A percentile compares a stretch with the other conserved stretches of the same genome.
Conservation (phyloP, 2,329 filamentous ascomycete species). For the Apiospora marii region DNA sequence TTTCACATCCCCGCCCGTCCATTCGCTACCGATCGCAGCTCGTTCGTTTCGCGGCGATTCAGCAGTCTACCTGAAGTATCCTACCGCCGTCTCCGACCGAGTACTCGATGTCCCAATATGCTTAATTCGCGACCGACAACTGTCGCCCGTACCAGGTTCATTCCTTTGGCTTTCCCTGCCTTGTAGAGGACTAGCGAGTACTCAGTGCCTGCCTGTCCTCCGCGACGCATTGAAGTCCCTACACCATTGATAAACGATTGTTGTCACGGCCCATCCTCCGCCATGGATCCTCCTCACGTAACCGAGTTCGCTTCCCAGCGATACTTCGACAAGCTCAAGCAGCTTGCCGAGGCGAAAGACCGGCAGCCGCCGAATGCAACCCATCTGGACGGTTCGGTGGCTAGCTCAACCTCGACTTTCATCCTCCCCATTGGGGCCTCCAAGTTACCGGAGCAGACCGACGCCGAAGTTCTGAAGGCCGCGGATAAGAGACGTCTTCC, state of each 20-base stretch:
- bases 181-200: conserved; percentile 39
- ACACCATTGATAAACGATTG: background rate
- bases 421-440: conserved; percentile 54
- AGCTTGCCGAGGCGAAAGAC: conserved; percentile 57
- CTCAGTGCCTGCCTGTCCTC: conserved; percentile 37
- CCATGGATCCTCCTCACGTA: conserved; percentile 69
- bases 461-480: conserved; percentile 41
- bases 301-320: conserved; percentile 73
- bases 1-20: background rate
- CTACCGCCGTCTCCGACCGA: conserved; percentile 22
- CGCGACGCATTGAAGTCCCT: conserved; percentile 32
- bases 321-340: conserved; percentile 68
- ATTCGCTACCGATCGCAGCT: conserved; percentile 1
- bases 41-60: background rate
- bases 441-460: conserved; percentile 44
- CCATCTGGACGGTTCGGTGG: conserved; percentile 38
- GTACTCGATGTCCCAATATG: conserved; percentile 43
- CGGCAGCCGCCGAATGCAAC: conserved; percentile 47
- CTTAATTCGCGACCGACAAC: conserved; percentile 38
- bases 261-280: conserved; percentile 30
- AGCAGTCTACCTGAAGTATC: background rate
- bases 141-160: conserved; percentile 36
- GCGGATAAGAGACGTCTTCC: conserved; percentile 41
- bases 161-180: conserved; percentile 37
- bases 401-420: conserved; percentile 51